Evolutionary conservation across 164 flowering plant genomes (phyloP).

Genomic region (Umbellularia californica): DNA sequence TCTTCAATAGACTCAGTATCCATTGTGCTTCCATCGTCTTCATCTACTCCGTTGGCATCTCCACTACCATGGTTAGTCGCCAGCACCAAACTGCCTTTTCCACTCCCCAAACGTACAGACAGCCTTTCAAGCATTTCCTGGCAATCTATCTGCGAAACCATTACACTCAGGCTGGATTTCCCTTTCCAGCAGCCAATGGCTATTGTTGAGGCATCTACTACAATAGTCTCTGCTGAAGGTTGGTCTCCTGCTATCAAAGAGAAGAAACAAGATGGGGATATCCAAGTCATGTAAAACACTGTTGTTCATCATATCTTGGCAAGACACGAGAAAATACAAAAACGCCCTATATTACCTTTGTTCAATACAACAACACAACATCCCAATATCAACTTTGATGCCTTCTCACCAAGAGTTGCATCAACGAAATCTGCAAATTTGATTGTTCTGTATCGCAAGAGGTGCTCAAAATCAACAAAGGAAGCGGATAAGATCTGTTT

Average conservation of each 20-base stretch:
- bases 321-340: not conserved
- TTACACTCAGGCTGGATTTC: conserved; percentile 55
- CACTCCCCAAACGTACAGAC: conserved; percentile 22
- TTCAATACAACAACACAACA: conserved; percentile 71
- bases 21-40: not conserved
- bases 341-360: conserved; percentile 35
- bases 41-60: not conserved
- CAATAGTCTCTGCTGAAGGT: conserved; percentile 20
- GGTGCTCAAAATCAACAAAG: conserved; percentile 72
- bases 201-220: conserved; percentile 52
- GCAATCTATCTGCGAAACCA: conserved; percentile 81
- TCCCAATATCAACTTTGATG: conserved; percentile 57
- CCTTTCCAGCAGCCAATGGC: conserved; percentile 99
- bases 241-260: conserved; percentile 30
- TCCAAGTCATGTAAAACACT: not conserved
- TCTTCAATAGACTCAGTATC: not conserved
- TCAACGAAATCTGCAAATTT: conserved; percentile 82
- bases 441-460: conserved; percentile 64
- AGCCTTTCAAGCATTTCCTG: conserved; percentile 81
- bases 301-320: not conserved
- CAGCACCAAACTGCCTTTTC: conserved; percentile 11
- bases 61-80: conserved; percentile 12
- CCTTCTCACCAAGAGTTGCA: conserved; percentile 61
- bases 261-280: not conserved
- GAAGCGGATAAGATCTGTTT: conserved; percentile 70